Evolutionary conservation across 805 yeast genomes (phyloP).

Genomic region (Wickerhamiella qilinensis): DNA sequence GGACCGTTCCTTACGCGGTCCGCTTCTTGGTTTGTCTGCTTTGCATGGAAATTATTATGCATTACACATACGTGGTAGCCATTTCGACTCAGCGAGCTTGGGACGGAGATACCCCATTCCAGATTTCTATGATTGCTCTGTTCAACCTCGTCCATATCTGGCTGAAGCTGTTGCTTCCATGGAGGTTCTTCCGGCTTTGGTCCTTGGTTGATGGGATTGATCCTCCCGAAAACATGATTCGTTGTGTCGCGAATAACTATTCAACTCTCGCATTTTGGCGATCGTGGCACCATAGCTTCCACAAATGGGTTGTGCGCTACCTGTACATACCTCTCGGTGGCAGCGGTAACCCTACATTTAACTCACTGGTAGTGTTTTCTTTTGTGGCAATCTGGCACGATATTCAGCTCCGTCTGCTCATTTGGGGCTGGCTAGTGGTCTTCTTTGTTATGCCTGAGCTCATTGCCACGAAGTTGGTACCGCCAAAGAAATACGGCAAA

Average conservation of each 20-base stretch:
- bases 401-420: conserved; percentile 63
- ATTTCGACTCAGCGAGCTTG: conserved; percentile 81
- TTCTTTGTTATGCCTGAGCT: conserved; percentile 78
- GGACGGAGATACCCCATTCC: conserved; percentile 79
- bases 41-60: conserved; percentile 79
- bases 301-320: conserved; percentile 79
- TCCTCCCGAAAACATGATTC: conserved; percentile 93
- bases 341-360: conserved; percentile 47
- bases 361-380: conserved; percentile 72
- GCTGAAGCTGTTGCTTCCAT: conserved; percentile 83
- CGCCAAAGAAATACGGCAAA: conserved; percentile 24
- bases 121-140: conserved; percentile 85
- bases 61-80: conserved; percentile 84
- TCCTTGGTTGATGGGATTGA: conserved; percentile 81
- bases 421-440: conserved; percentile 96
- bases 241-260: conserved; percentile 89
- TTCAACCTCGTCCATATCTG: conserved; percentile 83
- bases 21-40: conserved; percentile 59
- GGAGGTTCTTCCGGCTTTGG: conserved; percentile 94
- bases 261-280: conserved; percentile 95
- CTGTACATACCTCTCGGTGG: conserved; percentile 90
- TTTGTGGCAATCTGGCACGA: conserved; percentile 99
- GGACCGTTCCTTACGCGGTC: conserved; percentile 42
- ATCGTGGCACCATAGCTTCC: conserved; percentile 94
- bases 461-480: conserved; percentile 32